A percentile compares a stretch with the other conserved stretches of the same genome.
Conservation (phyloP, 371 early-diverging fungal species). For the Mucor indicus region DNA sequence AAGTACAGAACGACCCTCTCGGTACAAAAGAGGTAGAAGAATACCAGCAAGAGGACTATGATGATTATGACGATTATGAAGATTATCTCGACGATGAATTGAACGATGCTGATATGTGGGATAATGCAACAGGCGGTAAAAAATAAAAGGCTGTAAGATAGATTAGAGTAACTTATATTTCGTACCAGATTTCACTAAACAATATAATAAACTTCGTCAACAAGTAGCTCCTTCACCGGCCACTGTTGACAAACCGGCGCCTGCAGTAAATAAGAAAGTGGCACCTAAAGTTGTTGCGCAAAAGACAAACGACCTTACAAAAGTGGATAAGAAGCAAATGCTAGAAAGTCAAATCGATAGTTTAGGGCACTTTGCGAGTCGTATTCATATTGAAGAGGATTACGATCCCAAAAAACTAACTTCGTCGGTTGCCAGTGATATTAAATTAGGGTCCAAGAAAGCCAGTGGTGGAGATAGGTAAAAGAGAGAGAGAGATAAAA, state of each 20-base stretch:
- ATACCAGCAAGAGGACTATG: conserved; percentile 19
- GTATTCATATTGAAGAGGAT: conserved; percentile 63
- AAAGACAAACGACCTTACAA: conserved; percentile 1
- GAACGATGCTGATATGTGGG: conserved; percentile 64
- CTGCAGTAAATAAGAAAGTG: conserved; percentile 38
- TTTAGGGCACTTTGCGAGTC: conserved; percentile 56
- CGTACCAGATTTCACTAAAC: conserved; percentile 82
- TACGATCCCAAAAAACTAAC: conserved; percentile 35
- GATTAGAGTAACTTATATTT: not conserved
- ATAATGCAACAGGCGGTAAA: conserved; percentile 48
- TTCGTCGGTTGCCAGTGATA: conserved; percentile 54
- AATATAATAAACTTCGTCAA: conserved; percentile 82
- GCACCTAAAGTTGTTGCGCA: conserved; percentile 19
- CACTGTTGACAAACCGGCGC: conserved; percentile 29
- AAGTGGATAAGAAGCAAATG: conserved; percentile 30
- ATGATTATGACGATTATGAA: conserved; percentile 50
- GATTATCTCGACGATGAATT: conserved; percentile 59
- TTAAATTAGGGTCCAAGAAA: conserved; percentile 72
- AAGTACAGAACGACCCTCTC: too few species aligned
- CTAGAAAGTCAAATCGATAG: conserved; percentile 56
- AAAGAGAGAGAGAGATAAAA: not conserved
- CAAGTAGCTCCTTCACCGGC: conserved; percentile 45
- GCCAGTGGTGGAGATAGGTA: conserved; percentile 80
- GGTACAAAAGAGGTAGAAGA: not conserved
- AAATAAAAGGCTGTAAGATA: not conserved